Evolutionary conservation across 306 rosid species (phyloP).

Genomic region (Corylus americana): DNA sequence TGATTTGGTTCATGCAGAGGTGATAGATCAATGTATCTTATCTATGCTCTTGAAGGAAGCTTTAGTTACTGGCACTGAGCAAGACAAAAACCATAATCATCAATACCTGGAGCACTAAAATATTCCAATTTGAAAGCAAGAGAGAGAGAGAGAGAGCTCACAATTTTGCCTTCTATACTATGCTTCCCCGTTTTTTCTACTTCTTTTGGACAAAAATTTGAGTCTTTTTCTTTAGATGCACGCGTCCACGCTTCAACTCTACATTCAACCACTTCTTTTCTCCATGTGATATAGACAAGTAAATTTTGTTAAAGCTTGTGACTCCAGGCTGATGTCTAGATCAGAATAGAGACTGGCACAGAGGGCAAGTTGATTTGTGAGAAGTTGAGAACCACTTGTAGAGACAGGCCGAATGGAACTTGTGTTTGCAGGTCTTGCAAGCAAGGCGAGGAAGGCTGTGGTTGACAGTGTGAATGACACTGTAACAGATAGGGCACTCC

Average conservation of each 20-base stretch:
- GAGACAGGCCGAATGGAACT: constrained; percentile 94
- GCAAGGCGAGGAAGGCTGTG: constrained; percentile 91
- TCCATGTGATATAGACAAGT: neutral
- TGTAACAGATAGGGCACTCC: constrained; percentile 97
- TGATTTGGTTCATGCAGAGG: neutral
- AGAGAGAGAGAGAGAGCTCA: constrained; percentile 1
- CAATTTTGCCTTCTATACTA: neutral
- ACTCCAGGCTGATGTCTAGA: neutral
- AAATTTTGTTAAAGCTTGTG: neutral
- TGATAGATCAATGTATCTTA: neutral
- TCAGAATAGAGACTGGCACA: constrained; percentile 95
- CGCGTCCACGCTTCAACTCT: neutral
- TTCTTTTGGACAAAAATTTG: neutral
- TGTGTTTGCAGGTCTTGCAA: constrained; percentile 98
- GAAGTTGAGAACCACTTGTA: constrained; percentile 96
- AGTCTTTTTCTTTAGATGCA: neutral
- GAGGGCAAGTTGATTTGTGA: constrained; percentile 92
- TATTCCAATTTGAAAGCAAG: neutral
- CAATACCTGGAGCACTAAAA: neutral
- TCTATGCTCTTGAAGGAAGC: neutral
- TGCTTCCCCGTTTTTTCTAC: neutral
- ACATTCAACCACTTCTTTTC: neutral
- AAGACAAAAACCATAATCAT: neutral
- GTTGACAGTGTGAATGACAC: constrained; percentile 91
- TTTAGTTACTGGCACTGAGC: neutral